Conservation (phyloP, 805 yeast species). For the Hanseniaspora valbyensis region DNA sequence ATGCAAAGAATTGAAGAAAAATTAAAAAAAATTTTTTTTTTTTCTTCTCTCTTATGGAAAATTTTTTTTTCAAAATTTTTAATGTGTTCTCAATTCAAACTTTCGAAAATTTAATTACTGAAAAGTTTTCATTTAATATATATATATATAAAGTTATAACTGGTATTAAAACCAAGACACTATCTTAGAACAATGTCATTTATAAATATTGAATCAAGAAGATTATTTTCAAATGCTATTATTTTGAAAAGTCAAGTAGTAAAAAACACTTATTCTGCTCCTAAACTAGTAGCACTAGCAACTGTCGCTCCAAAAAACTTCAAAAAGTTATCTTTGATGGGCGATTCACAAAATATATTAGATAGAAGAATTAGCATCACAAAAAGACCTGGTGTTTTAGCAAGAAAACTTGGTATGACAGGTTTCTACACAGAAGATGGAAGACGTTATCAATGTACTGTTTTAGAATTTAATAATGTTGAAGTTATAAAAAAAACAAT, state of each 20-base stretch:
- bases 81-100: too few relatives aligned
- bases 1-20: too few relatives aligned
- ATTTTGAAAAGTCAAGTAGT: background rate
- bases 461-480: conserved; percentile 73
- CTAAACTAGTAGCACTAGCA: conserved; percentile 3
- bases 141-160: background rate
- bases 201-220: background rate
- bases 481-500: conserved; percentile 75
- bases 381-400: conserved; percentile 71
- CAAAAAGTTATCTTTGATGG: conserved; percentile 6
- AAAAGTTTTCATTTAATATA: too few relatives aligned
- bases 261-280: background rate
- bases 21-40: too few relatives aligned
- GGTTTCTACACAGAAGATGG: conserved; percentile 68
- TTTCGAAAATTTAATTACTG: too few relatives aligned
- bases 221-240: background rate
- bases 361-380: conserved; percentile 64
- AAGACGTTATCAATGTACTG: conserved; percentile 66
- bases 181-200: background rate
- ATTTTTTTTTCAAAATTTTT: too few relatives aligned
- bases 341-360: background rate
- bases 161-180: background rate
- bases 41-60: too few relatives aligned
- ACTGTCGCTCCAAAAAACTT: conserved; percentile 8
- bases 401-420: conserved; percentile 82